phyloP scores from a whole-genome alignment of 192 early-diverging fungal genomes.

The Mortierella claussenii region DNA sequence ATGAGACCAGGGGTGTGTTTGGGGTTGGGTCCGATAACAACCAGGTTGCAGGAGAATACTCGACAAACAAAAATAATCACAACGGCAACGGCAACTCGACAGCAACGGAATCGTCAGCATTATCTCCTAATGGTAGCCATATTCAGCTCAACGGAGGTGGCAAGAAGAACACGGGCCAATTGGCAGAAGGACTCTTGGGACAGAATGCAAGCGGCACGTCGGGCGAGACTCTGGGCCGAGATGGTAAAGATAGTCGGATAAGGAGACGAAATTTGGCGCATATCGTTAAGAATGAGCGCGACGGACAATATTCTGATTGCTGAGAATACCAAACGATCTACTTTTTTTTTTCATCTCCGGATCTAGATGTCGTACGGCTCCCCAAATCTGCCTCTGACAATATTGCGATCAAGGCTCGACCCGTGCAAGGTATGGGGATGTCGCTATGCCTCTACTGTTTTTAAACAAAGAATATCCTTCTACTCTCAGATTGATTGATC shows the following conservation, averaged over 20 bases:
- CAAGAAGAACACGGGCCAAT: conserved; percentile 17
- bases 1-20: conserved; percentile 6
- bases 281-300: no score
- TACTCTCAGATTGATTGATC: not conserved
- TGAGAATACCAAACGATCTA: no score
- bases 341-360: not conserved
- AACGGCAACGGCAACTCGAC: not conserved
- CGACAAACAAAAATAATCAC: not conserved
- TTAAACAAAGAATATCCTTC: not conserved
- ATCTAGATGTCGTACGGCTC: conserved; percentile 28
- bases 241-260: conserved; percentile 16
- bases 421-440: conserved; percentile 19
- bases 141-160: not conserved
- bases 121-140: no score
- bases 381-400: conserved; percentile 27
- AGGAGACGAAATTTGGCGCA: no score
- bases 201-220: conserved; percentile 4
- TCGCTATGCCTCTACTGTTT: not conserved
- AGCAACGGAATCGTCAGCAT: no score
- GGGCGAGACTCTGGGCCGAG: conserved; percentile 38
- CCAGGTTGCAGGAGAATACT: conserved; percentile 11
- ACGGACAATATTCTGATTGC: no score
- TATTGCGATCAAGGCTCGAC: conserved; percentile 48
- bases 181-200: conserved; percentile 16
- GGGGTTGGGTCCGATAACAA: conserved; percentile 21